Base-by-base conservation (phyloP, 495 filamentous ascomycete species). In the Xylaria venustula region DNA sequence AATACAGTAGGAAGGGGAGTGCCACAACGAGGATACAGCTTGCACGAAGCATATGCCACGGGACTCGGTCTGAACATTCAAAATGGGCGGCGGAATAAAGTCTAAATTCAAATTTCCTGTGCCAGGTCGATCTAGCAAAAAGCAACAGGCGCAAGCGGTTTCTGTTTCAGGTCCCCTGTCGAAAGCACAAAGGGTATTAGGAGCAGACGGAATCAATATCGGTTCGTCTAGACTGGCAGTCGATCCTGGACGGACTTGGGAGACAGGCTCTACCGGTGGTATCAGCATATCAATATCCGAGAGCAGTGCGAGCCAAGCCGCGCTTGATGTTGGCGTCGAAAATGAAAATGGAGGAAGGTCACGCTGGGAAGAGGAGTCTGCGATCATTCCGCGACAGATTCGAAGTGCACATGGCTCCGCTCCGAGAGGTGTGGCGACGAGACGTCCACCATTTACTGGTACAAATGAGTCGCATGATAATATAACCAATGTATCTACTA, bases 21-120 rank as follows among this genome's bases (percentile, higher is more conserved):
- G 8, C 15, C 25, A 36, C 20, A 20, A 42, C 46, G 25, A 36
- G 49, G 47, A 25, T 37, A 20, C 47, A 44, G 23, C n/a, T 52
- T 50, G 36, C n/a, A n/a, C n/a, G n/a, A n/a, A n/a, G n/a, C n/a
- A n/a, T n/a, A n/a, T n/a, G n/a, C n/a, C n/a, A n/a, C n/a, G n/a
- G n/a, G n/a, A n/a, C n/a, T n/a, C n/a, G n/a, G n/a, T n/a, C n/a
- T n/a, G n/a, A n/a, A n/a, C n/a, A n/a, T 46, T 41, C 20, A 69
- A 64, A 37, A 83, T 83, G 81, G 79, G 79, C 44, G 71, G 75
- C 60, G 58, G 58, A 6, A 61, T 61, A n/a, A 73, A 73, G 52
- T 80, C 81, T 17, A 83, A 79, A 53, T 84, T 84, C 61, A 74
- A 70, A 25, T 84, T 84, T 52, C 78, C 81, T 32, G 67, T 83